Evolutionary conservation across 345 rosid species (phyloP), one percentile per base, ranked within the genome.

Genomic region (Hirschfeldia incana): DNA sequence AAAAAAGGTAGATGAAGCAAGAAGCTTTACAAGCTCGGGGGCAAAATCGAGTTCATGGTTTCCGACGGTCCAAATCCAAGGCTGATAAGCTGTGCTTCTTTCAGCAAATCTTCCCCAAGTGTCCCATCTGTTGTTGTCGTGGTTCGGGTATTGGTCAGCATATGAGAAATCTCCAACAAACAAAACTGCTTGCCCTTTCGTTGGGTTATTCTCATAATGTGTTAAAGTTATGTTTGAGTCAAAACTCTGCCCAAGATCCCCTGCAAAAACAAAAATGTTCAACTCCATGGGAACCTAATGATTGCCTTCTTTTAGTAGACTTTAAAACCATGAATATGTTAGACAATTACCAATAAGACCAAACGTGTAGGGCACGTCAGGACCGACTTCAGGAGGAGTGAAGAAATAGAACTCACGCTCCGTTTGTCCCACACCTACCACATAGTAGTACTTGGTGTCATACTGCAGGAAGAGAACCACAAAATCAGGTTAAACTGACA

Each of bases 11-110:
- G n/a, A 75, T 6, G 67, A 75, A 66, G 65, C 28, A 65, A 53
- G 28, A 58, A 4, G 12, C 3, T 83, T 87, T 78, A 92, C 92
- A 2, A 92, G 26, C 69, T 88, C 86, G 0, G 94, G 97, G 73
- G 72, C 88, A 27, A 89, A 91, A 63, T 91, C 94, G 27, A 93
- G 15, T 83, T 93, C 97, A 9, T 91, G 97, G 80, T 93, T 93
- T n/a, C 98, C 98, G 7, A 85, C 87, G 0, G 91, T 87, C 98
- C 98, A 93, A 79, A 93, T 91, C 98, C 98, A 93, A 16, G 98
- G 97, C 65, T 91, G 94, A 83, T 93, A 93, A 76, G 98, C 97
- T 66, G 58, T 84, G 73, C 87, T 90, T 77, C 98, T 86, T 83
- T 93, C 98, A 12, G 80, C 80, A 70, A 93, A 93, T 83, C 97